Evolutionary conservation across 75 land plant species (phyloP), one percentile per base, ranked within the genome.

Genomic region (Ceratopteris richardii): DNA sequence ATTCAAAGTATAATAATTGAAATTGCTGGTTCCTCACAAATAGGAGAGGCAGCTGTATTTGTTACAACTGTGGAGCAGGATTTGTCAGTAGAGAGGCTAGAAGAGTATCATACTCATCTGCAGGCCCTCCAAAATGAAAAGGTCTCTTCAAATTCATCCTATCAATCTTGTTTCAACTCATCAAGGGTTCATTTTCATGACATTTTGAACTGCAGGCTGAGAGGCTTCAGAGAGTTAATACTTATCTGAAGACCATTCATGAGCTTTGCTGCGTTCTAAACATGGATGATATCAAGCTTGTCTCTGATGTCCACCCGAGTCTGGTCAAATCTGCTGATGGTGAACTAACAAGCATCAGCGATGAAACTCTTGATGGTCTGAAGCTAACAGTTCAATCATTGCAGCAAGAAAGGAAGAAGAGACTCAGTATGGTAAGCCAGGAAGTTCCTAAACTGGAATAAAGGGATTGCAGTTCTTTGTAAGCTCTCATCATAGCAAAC

Each of bases 51-150:
- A 0, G 58, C 37, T 1, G 16, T 57, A 1, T 61, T 31, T 6
- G 66, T 76, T 10, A 82, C 82, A 55, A 22, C 29, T 24, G 18
- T 5, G 4, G 84, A 85, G 43, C 48, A 62, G 39, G 94, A 88
- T 44, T 62, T 88, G 36, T 85, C 94, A 5, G 29, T 67, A 12
- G 65, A 81, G 55, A 82, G 66, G 62, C 79, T 88, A 10, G 73
- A 63, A 29, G 90, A 88, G 37, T 77, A 67, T 55, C 79, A 85
- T 27, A 54, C 70, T 10, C 71, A 82, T 39, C 81, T 88, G 39
- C 81, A 64, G 9, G 60, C 77, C 29, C 81, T 88, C 22, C 81
- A 85, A 54, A 88, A 86, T 51, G 94, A 88, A 24, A 88, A 88
- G 90, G 94, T 85, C n/a, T n/a, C n/a, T n/a, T n/a, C n/a, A n/a